A percentile compares a stretch with the other conserved stretches of the same genome.
phyloP scores from a whole-genome alignment of 495 filamentous ascomycete genomes.

The Lindgomyces ingoldianus region DNA sequence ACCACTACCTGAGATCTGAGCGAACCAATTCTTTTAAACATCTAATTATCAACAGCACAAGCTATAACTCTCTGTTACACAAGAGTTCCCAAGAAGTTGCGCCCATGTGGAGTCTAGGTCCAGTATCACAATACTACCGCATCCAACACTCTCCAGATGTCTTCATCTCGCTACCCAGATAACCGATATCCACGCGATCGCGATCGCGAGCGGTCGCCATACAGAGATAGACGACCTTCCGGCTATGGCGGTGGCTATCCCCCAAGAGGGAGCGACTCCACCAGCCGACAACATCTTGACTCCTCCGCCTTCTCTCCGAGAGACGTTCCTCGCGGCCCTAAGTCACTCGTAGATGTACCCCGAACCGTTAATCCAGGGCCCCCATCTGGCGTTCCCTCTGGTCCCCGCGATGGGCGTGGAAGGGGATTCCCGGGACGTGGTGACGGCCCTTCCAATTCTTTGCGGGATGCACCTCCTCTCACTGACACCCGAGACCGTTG shows the following conservation, averaged over 20 bases:
- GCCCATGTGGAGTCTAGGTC: slow-evolving; percentile 26
- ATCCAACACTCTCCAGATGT: slow-evolving; percentile 15
- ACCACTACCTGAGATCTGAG: not conserved
- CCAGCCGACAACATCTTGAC: slow-evolving; percentile 15
- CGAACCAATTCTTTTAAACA: not conserved
- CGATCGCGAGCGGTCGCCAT: slow-evolving; percentile 28
- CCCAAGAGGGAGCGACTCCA: slow-evolving; percentile 20
- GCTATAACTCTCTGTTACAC: not conserved
- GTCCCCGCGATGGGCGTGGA: slow-evolving; percentile 29
- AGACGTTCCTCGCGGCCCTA: slow-evolving; percentile 32
- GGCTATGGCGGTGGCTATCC: slow-evolving; percentile 25
- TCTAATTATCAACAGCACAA: not conserved
- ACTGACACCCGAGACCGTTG: slow-evolving; percentile 18
- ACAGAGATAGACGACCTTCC: slow-evolving; percentile 27
- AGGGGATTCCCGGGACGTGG: slow-evolving; percentile 23
- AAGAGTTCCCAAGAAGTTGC: not conserved
- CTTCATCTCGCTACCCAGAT: slow-evolving; percentile 35
- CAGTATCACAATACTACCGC: not conserved
- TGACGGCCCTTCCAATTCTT: slow-evolving; percentile 1
- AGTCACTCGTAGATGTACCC: slow-evolving; percentile 21
- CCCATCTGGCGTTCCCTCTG: slow-evolving; percentile 26
- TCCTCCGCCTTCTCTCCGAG: slow-evolving; percentile 17
- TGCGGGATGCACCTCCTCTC: slow-evolving; percentile 44
- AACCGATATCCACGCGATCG: slow-evolving; percentile 21
- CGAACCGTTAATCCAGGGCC: slow-evolving; percentile 10